These are phyloP conservation scores for Dichomitus squalens DNA, from an alignment of 1,284 basidiomycete genomes.

Conservation along the genomic window DNA sequence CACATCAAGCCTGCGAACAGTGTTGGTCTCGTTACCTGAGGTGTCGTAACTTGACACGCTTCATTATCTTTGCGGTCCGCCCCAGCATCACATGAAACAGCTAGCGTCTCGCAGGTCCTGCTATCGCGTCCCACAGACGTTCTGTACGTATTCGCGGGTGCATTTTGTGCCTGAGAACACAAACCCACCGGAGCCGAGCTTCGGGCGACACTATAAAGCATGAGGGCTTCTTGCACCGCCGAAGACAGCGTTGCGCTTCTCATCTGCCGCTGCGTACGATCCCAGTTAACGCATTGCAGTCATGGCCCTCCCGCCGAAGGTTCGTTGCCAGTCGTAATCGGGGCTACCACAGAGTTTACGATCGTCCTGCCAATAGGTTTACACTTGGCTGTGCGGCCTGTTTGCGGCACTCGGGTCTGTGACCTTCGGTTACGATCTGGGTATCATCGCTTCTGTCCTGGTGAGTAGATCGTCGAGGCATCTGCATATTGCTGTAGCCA, in stretches of 20 bases:
- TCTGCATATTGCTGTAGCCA: background rate
- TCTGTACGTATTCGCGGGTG: background rate
- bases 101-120: background rate
- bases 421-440: constrained; percentile 42
- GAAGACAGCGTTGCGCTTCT: background rate
- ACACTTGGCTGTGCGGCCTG: constrained; percentile 65
- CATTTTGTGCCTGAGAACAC: constrained; percentile 3
- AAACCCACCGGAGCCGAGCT: background rate
- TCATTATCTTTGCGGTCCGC: constrained; percentile 3
- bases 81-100: constrained; percentile 12
- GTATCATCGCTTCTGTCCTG: constrained; percentile 43
- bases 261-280: background rate
- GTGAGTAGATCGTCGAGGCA: no score
- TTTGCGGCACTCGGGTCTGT: constrained; percentile 47
- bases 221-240: background rate
- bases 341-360: background rate
- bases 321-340: background rate
- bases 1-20: background rate
- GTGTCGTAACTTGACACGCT: constrained; percentile 7
- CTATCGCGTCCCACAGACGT: background rate
- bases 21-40: background rate
- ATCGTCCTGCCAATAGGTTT: constrained; percentile 36
- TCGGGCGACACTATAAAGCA: constrained; percentile 12
- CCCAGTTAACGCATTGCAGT: background rate
- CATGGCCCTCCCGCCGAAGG: constrained; percentile 30